Conservation (phyloP, 2,329 filamentous ascomycete genomes). For the Teratosphaeria destructans region DNA sequence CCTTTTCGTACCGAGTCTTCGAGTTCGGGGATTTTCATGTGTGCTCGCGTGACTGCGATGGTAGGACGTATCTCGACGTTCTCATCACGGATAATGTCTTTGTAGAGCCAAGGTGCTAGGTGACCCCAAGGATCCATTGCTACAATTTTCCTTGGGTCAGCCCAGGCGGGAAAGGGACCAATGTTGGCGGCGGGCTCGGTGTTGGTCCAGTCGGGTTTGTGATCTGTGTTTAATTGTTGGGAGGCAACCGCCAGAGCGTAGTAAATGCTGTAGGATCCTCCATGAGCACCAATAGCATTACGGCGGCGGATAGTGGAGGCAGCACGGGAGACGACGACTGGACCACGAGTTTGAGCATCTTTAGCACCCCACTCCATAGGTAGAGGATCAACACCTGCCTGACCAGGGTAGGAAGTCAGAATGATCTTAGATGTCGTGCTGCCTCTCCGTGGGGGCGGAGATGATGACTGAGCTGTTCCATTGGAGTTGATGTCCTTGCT, state of each 20-base stretch:
- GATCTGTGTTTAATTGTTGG: constrained; percentile 74
- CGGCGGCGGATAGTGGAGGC: constrained; percentile 66
- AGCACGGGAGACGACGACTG: constrained; percentile 74
- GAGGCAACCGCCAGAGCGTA: constrained; percentile 87
- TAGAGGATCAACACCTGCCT: constrained; percentile 87
- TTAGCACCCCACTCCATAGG: constrained; percentile 76
- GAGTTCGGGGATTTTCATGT: constrained; percentile 94
- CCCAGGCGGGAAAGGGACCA: constrained; percentile 83
- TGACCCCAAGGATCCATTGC: constrained; percentile 95
- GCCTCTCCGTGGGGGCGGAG: constrained; percentile 25
- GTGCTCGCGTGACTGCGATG: constrained; percentile 76
- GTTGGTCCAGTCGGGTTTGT: constrained; percentile 69
- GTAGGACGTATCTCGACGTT: constrained; percentile 80
- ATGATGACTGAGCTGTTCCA: constrained; percentile 2
- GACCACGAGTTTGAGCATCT: constrained; percentile 66
- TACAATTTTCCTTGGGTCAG: constrained; percentile 84
- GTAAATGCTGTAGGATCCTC: constrained; percentile 93
- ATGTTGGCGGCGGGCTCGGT: constrained; percentile 87
- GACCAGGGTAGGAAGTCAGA: constrained; percentile 79
- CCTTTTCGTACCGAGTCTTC: constrained; percentile 77
- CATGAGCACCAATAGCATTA: constrained; percentile 65
- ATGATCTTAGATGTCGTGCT: constrained; percentile 49
- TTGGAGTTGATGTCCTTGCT: constrained; percentile 11
- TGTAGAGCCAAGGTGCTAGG: constrained; percentile 72
- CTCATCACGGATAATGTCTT: constrained; percentile 65